Conservation (phyloP, 208 protist species). For the Herpetomonas samuelpessoai region DNA sequence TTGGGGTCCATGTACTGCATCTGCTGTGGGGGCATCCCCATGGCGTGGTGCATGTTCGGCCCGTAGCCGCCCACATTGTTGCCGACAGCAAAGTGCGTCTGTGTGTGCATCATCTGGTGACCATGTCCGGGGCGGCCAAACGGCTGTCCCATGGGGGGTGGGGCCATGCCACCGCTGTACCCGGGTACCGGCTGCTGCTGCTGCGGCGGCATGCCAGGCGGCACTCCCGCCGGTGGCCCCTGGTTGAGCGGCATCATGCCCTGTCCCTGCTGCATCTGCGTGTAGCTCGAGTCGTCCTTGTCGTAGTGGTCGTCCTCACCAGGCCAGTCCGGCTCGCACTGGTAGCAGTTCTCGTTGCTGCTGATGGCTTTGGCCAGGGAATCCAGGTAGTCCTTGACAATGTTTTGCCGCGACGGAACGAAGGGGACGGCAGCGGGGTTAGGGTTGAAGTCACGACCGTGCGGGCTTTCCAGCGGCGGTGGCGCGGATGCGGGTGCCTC, state of each 20-base stretch:
- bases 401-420: constrained; percentile 20
- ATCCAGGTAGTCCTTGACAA: constrained; percentile 52
- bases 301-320: constrained; percentile 60
- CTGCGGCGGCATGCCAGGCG: too few relatives aligned
- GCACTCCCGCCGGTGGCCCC: too few relatives aligned
- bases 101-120: constrained; percentile 7
- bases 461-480: constrained; percentile 13
- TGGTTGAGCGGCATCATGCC: constrained; percentile 15
- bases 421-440: constrained; percentile 46
- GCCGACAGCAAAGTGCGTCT: neutral
- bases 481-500: constrained; percentile 5
- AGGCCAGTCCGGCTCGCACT: constrained; percentile 42
- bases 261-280: constrained; percentile 23
- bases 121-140: neutral
- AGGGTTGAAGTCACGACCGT: constrained; percentile 44
- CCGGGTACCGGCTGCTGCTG: constrained; percentile 9
- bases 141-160: neutral
- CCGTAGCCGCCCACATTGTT: neutral
- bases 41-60: constrained; percentile 13
- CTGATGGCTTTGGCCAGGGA: constrained; percentile 44
- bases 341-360: constrained; percentile 49
- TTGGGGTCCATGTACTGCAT: constrained; percentile 16
- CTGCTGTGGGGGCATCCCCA: constrained; percentile 14
- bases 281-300: constrained; percentile 66
- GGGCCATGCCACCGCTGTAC: neutral